Evolutionary conservation across 2,329 filamentous ascomycete genomes (phyloP).

Genomic region (Monosporascus sp.): DNA sequence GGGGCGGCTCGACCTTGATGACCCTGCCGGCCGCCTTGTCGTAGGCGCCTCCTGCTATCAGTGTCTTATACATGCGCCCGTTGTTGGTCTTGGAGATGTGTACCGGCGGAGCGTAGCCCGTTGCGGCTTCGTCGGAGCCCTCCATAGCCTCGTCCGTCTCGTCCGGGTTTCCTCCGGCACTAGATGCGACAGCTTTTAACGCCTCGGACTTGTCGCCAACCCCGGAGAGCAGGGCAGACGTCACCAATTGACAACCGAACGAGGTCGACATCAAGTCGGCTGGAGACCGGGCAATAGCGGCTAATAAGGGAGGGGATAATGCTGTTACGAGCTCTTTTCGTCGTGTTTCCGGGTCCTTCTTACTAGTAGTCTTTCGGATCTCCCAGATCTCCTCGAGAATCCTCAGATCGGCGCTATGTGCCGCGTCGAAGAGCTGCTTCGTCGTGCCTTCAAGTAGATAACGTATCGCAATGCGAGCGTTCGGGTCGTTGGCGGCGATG

Average conservation of each 20-base stretch:
- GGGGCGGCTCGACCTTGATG: conserved; percentile 65
- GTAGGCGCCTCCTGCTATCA: conserved; percentile 85
- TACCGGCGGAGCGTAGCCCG: conserved; percentile 21
- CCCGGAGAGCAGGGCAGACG: conserved; percentile 73
- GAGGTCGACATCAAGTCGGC: conserved; percentile 65
- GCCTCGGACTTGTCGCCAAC: conserved; percentile 72
- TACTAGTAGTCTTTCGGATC: conserved; percentile 78
- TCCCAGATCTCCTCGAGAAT: conserved; percentile 72
- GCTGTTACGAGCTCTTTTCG: conserved; percentile 70
- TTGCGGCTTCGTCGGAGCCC: conserved; percentile 29
- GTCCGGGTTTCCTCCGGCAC: conserved; percentile 52
- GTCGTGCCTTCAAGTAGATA: conserved; percentile 74
- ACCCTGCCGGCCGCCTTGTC: conserved; percentile 68
- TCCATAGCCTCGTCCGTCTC: conserved; percentile 31
- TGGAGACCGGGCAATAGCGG: conserved; percentile 64
- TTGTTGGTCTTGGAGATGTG: conserved; percentile 61
- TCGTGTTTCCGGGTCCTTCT: conserved; percentile 78
- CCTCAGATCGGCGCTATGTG: conserved; percentile 61
- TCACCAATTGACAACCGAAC: conserved; percentile 82
- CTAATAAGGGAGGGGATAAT: conserved; percentile 69
- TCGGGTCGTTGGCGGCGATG: conserved; percentile 58
- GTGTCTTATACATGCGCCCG: conserved; percentile 82
- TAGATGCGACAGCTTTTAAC: conserved; percentile 62
- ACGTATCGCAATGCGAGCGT: conserved; percentile 63
- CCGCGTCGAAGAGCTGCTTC: conserved; percentile 54